Base-by-base conservation (phyloP, 306 rosid genomes). In the Inga laurina region DNA sequence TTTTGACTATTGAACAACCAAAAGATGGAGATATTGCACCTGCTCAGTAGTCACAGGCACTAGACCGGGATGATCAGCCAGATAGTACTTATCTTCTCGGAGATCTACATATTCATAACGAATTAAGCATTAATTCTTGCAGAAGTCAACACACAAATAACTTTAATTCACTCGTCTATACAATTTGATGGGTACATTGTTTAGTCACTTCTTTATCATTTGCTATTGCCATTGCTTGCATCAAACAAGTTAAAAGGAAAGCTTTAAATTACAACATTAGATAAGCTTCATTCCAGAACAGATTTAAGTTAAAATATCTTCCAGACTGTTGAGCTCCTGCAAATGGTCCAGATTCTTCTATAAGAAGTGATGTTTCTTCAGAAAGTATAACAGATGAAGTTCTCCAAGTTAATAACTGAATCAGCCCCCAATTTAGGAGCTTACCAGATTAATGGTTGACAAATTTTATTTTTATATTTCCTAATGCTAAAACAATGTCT, bases 61-160 rank as follows among this genome's bases (percentile, higher is more conserved):
- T 84, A 92, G 77, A 70, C 98, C 95, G 8, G 95, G 98, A 85
- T 92, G 98, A 84, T 94, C 97, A 22, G 87, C 87, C 86, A 94
- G 84, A 84, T 94, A 94, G 84, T 85, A 88, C 84, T 90, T 94
- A 83, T 94, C 94, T 82, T 94, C 93, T 14, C 97, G 90, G 82
- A 94, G 98, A 91, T 94, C 98, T 94, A 64, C 44, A 66, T 9
- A 56, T 24, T 49, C 56, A 83, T 49, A 44, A 84, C 65, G 64
- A 41, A 82, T 41, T 61, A 85, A 79, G 48, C 16, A 78, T 84
- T 59, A 67, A 67, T 16, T 78, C 61, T 72, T 72, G 78, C 79
- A 82, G 46, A 78, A 75, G 24, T 76, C 73, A 78, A 35, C 54
- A 35, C 54, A 84, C 52, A 34, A 65, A 71, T 49, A 24, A 21